phyloP scores from a whole-genome alignment of 306 rosid species.

The Dryas alaskensis region DNA sequence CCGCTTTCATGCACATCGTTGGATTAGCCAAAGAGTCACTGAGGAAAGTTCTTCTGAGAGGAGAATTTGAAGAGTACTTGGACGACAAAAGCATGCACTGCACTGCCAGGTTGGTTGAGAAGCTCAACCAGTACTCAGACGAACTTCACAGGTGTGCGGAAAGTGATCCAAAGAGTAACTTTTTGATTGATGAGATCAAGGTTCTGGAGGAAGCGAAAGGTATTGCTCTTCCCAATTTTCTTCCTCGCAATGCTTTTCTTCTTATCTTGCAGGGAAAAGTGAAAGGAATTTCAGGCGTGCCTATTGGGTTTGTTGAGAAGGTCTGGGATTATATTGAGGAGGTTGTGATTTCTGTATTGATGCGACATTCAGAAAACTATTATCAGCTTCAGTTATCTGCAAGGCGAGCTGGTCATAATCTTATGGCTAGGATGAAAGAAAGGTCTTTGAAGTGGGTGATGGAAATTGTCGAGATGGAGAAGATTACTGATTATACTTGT shows the following conservation, averaged over 20 bases:
- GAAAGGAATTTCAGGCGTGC: background rate
- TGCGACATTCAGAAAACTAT: background rate
- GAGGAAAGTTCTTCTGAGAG: background rate
- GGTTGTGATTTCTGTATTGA: background rate
- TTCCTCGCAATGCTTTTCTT: background rate
- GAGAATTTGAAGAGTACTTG: background rate
- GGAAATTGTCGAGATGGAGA: background rate
- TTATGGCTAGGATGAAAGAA: background rate
- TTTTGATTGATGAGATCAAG: background rate
- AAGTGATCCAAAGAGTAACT: background rate
- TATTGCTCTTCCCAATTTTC: background rate
- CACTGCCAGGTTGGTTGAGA: background rate
- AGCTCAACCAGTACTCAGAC: background rate
- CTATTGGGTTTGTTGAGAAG: background rate
- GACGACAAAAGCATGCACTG: background rate
- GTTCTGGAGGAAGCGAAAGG: background rate
- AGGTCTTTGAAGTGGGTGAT: background rate
- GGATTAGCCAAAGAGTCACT: background rate
- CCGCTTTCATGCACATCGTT: background rate
- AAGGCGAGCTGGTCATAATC: background rate
- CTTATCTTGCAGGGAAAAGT: background rate
- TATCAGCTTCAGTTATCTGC: background rate
- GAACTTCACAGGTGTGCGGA: background rate
- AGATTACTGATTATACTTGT: background rate
- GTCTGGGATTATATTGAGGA: background rate